phyloP scores from a whole-genome alignment of 768 basidiomycete genomes.

The Pisolithus tinctorius region DNA sequence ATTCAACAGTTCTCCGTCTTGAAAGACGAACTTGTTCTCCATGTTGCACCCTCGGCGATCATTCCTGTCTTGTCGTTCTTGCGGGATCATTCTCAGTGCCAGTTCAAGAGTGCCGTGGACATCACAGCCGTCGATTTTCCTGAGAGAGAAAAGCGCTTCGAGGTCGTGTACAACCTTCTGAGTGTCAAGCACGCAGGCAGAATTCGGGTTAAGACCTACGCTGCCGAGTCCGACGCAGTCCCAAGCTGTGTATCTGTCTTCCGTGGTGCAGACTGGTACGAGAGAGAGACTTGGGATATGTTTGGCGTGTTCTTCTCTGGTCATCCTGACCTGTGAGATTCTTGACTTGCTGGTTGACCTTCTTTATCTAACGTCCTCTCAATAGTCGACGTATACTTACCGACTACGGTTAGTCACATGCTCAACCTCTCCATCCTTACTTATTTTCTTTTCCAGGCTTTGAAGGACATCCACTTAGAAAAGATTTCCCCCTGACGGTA shows the following conservation, averaged over 20 bases:
- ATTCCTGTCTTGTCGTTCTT: constrained; percentile 86
- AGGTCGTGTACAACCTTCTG: constrained; percentile 93
- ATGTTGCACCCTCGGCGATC: constrained; percentile 75
- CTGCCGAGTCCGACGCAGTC: constrained; percentile 86
- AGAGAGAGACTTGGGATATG: constrained; percentile 97
- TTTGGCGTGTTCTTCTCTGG: constrained; percentile 94
- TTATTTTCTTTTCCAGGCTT: constrained; percentile 49
- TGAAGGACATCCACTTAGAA: constrained; percentile 94
- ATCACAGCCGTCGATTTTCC: constrained; percentile 96
- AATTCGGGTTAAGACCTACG: constrained; percentile 96
- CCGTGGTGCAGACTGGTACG: constrained; percentile 97
- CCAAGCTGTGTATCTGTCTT: constrained; percentile 77
- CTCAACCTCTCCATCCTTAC: neutral
- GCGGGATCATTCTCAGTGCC: constrained; percentile 91
- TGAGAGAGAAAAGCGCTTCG: constrained; percentile 87
- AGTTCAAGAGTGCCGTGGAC: constrained; percentile 90
- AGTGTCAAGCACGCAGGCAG: constrained; percentile 73
- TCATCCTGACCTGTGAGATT: constrained; percentile 89
- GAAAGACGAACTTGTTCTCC: constrained; percentile 91
- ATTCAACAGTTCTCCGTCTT: constrained; percentile 97
- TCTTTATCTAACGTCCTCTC: constrained; percentile 9
- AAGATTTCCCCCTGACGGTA: constrained; percentile 97
- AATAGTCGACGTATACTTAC: constrained; percentile 90
- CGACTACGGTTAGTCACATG: constrained; percentile 69
- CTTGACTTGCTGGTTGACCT: constrained; percentile 1